Base-by-base conservation (phyloP, 805 yeast species). In the Lipomyces lipofer region DNA sequence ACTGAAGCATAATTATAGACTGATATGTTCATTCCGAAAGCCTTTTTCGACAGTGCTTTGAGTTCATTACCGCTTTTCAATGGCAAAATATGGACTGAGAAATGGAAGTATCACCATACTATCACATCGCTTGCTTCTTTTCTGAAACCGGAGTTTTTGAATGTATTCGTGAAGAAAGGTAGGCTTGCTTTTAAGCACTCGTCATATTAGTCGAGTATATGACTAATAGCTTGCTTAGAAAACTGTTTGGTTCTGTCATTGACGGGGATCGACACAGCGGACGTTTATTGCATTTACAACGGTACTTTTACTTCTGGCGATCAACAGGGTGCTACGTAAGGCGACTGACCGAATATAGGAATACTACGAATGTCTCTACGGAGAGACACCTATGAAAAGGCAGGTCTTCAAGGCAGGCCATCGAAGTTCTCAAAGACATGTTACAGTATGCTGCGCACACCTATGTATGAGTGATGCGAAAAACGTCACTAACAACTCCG, bases 171-270 rank as follows among this genome's bases (percentile, higher is more conserved):
- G 15, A 58, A 58, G 43, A 54, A 42, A 30, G 49, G 62, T 58
- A 30, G 6, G 40, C n/a, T n/a, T n/a, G n/a, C n/a, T n/a, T n/a
- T n/a, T n/a, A n/a, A n/a, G n/a, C n/a, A n/a, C n/a, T n/a, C n/a
- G n/a, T n/a, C n/a, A n/a, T n/a, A n/a, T n/a, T n/a, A n/a, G n/a
- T n/a, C n/a, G n/a, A n/a, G n/a, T n/a, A n/a, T n/a, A n/a, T n/a
- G n/a, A n/a, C n/a, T n/a, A n/a, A n/a, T n/a, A n/a, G n/a, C n/a
- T n/a, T n/a, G 29, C 17, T 13, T 21, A 54, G 62, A 55, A n/a
- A 54, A 58, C 45, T 58, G 62, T 24, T 36, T 58, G 33, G 56
- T 58, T 9, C 30, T 58, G 22, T 58, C 62, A 2, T 19, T 50
- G 12, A 33, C 48, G 2, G 50, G 28, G 5, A 56, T 58, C 29